Base-by-base conservation (phyloP, 164 flowering plant species). In the Buxus sempervirens region DNA sequence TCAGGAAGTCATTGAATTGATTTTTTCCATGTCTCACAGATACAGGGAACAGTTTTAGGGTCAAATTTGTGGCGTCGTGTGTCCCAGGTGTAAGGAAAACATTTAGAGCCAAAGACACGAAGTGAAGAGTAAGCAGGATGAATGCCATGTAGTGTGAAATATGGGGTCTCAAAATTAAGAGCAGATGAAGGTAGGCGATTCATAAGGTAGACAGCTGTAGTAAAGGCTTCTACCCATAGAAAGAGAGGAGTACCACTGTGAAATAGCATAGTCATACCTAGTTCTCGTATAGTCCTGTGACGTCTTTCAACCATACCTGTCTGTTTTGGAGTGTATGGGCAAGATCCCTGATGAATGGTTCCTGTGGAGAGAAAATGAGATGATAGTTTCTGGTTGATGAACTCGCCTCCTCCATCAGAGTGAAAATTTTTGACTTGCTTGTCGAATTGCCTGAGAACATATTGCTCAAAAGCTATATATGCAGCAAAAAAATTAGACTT, bases 371-470 rank as follows among this genome's bases (percentile, higher is more conserved):
- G 49, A 32, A 73, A 58, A n/a, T 63, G 68, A 63, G 38, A 5
- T 18, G 58, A 32, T 19, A 68, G 18, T 22, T 20, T 49, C 28
- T 49, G 5, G 28, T n/a, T n/a, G n/a, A n/a, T n/a, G n/a, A n/a
- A n/a, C n/a, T n/a, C n/a, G n/a, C n/a, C n/a, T n/a, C n/a, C 70
- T 4, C 70, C 70, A 48, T 68, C 70, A 3, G 62, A 53, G 1
- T 67, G 65, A 55, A 66, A 60, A 12, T 51, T 23, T 32, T 72
- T 60, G 36, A 70, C 45, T 16, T 57, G 22, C 32, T 57, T 69
- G 20, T 61, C 54, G 28, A 65, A 72, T 42, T 72, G 60, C 9
- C 36, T 22, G 16, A 0, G n/a, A 18, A 53, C 60, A 54, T 51
- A 53, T 1, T 28, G 0, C n/a, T 59, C 65, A 65, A 72, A 72